Evolutionary conservation across 1,284 basidiomycete genomes (phyloP).

Genomic region (Cryptococcus sp.): DNA sequence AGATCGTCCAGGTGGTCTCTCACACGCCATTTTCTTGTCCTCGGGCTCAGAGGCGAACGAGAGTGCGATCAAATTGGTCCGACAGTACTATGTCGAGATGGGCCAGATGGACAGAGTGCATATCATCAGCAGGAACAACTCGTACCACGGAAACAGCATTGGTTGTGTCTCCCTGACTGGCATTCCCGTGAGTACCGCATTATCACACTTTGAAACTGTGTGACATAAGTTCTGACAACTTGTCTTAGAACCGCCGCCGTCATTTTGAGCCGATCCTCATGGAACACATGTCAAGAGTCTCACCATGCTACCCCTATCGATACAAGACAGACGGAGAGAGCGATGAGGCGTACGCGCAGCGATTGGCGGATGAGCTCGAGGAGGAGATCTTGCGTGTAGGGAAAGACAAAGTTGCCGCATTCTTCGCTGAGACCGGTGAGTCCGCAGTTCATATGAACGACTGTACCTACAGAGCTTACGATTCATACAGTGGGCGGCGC

Average conservation of each 20-base stretch:
- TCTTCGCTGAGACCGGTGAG: slow-evolving; percentile 59
- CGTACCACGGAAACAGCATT: slow-evolving; percentile 82
- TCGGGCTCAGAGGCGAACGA: slow-evolving; percentile 73
- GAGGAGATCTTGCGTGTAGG: slow-evolving; percentile 78
- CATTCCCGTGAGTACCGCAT: slow-evolving; percentile 58
- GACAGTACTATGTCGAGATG: slow-evolving; percentile 66
- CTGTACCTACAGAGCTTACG: background rate
- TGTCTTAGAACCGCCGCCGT: slow-evolving; percentile 14
- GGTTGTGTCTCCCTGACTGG: slow-evolving; percentile 44
- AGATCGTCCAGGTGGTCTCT: slow-evolving; percentile 24
- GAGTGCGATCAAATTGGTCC: slow-evolving; percentile 70
- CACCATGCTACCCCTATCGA: slow-evolving; percentile 76
- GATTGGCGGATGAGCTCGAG: slow-evolving; percentile 75
- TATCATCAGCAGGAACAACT: slow-evolving; percentile 75
- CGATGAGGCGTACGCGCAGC: slow-evolving; percentile 73
- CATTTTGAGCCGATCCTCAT: slow-evolving; percentile 28
- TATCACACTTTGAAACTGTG: slow-evolving; percentile 55
- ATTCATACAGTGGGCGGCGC: slow-evolving; percentile 64
- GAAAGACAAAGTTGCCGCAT: slow-evolving; percentile 64
- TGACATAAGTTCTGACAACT: background rate
- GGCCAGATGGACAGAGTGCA: slow-evolving; percentile 69
- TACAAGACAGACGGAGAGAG: slow-evolving; percentile 69
- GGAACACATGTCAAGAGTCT: slow-evolving; percentile 25
- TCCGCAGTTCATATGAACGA: slow-evolving; percentile 43
- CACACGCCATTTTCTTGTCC: slow-evolving; percentile 33